These are phyloP conservation scores for Aspergillus alliaceus DNA, from an alignment of 2,329 filamentous ascomycete species.

Conservation along the genomic window DNA sequence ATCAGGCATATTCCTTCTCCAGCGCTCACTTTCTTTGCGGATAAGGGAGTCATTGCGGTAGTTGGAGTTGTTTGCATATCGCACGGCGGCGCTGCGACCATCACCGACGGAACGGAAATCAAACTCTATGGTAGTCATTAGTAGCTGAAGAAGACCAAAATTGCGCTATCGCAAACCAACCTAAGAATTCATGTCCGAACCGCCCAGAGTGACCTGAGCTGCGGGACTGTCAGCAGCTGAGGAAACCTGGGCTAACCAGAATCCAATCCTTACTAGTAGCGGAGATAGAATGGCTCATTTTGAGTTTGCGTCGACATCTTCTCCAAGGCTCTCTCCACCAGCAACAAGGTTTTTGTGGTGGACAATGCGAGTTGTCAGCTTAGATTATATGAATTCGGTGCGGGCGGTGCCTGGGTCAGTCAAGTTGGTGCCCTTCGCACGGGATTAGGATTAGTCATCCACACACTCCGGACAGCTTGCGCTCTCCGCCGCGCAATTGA, in stretches of 20 bases:
- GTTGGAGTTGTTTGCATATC: conserved; percentile 99
- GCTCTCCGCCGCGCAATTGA: conserved; percentile 38
- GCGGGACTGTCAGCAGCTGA: conserved; percentile 43
- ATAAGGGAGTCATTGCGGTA: conserved; percentile 98
- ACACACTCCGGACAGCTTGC: conserved; percentile 42
- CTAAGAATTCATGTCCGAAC: conserved; percentile 97
- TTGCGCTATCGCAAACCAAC: conserved; percentile 50
- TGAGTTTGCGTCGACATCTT: conserved; percentile 65
- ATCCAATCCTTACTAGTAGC: conserved; percentile 78
- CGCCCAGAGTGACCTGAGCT: conserved; percentile 97
- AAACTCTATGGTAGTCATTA: conserved; percentile 69
- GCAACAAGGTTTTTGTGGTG: conserved; percentile 1
- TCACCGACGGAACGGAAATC: conserved; percentile 92
- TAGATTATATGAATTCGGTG: conserved; percentile 3
- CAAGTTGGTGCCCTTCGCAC: conserved; percentile 9
- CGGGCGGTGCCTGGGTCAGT: conserved; percentile 7
- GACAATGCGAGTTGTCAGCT: conserved; percentile 10
- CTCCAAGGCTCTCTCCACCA: conserved; percentile 16
- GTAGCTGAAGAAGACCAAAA: conserved; percentile 21
- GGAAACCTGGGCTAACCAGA: conserved; percentile 33
- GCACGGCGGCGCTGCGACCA: conserved; percentile 85
- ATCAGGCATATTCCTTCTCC: neutral
- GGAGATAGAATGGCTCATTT: conserved; percentile 87
- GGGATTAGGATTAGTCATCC: conserved; percentile 43
- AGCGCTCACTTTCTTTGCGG: conserved; percentile 89